phyloP scores from a whole-genome alignment of 2,329 filamentous ascomycete genomes.

The Trichoderma endophyticum region DNA sequence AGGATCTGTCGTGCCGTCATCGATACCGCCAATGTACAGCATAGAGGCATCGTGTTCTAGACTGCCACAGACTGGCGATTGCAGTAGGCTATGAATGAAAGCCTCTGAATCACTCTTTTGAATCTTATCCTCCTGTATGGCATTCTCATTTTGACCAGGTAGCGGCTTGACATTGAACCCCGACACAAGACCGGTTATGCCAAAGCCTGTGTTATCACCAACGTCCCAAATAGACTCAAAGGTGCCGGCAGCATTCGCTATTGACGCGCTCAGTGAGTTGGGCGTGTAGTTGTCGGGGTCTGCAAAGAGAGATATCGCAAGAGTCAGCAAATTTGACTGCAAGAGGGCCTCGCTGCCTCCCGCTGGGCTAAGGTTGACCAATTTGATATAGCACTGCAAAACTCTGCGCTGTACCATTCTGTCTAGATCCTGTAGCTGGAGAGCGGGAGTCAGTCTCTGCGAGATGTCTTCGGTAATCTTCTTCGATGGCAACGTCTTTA shows the following conservation, averaged over 20 bases:
- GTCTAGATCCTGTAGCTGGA: constrained; percentile 87
- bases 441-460: constrained; percentile 75
- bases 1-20: constrained; percentile 49
- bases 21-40: constrained; percentile 60
- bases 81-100: constrained; percentile 57
- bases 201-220: constrained; percentile 90
- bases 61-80: constrained; percentile 75
- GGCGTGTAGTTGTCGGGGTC: constrained; percentile 86
- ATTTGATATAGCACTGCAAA: constrained; percentile 88
- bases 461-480: constrained; percentile 84
- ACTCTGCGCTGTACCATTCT: constrained; percentile 92
- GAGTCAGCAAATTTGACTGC: constrained; percentile 85
- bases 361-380: constrained; percentile 82
- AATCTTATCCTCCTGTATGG: constrained; percentile 39
- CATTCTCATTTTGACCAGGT: constrained; percentile 62
- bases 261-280: constrained; percentile 82
- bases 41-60: constrained; percentile 86
- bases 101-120: constrained; percentile 61
- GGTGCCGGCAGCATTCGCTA: constrained; percentile 81
- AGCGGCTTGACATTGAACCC: constrained; percentile 71
- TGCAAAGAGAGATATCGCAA: constrained; percentile 87
- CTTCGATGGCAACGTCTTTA: constrained; percentile 78
- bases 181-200: constrained; percentile 79
- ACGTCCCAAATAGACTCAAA: constrained; percentile 97
- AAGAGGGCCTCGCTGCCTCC: constrained; percentile 81